These are phyloP conservation scores for Stephania japonica DNA, from an alignment of 164 flowering plant genomes.

Conservation along the genomic window DNA sequence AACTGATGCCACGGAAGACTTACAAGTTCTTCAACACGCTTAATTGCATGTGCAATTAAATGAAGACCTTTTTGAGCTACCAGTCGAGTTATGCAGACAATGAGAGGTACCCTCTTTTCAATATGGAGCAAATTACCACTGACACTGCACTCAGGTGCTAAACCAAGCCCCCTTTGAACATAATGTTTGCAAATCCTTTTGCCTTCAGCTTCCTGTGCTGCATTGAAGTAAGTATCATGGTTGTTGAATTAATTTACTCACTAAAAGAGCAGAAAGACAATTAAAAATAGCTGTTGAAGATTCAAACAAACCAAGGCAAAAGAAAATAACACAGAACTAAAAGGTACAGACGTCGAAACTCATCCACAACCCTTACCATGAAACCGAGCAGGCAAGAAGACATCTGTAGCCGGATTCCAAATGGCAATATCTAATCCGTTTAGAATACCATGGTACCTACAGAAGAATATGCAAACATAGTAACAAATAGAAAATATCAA, in stretches of 20 bases:
- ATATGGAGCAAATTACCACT: slow-evolving; percentile 10
- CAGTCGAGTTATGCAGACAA: slow-evolving; percentile 58
- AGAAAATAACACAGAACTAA: not conserved
- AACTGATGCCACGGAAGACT: slow-evolving; percentile 14
- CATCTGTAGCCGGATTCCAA: slow-evolving; percentile 63
- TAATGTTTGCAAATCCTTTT: slow-evolving; percentile 54
- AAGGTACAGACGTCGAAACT: not conserved
- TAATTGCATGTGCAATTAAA: slow-evolving; percentile 52
- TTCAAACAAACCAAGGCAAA: not conserved
- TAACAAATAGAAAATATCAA: not conserved
- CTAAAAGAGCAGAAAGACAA: not conserved
- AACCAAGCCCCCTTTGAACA: slow-evolving; percentile 60
- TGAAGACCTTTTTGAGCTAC: slow-evolving; percentile 79
- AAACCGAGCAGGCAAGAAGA: slow-evolving; percentile 47
- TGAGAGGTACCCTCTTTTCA: slow-evolving; percentile 33
- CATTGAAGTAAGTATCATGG: not conserved
- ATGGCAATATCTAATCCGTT: slow-evolving; percentile 58
- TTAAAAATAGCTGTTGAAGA: not conserved
- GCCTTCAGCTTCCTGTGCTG: slow-evolving; percentile 42
- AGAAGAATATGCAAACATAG: not conserved
- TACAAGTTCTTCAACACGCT: slow-evolving; percentile 47
- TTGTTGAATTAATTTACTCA: not conserved
- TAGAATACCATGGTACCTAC: slow-evolving; percentile 54
- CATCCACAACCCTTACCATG: slow-evolving; percentile 31
- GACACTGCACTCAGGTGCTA: slow-evolving; percentile 22